Evolutionary conservation across 192 early-diverging fungal species (phyloP), one percentile per base, ranked within the genome.

Genomic region (Coemansia sp.): DNA sequence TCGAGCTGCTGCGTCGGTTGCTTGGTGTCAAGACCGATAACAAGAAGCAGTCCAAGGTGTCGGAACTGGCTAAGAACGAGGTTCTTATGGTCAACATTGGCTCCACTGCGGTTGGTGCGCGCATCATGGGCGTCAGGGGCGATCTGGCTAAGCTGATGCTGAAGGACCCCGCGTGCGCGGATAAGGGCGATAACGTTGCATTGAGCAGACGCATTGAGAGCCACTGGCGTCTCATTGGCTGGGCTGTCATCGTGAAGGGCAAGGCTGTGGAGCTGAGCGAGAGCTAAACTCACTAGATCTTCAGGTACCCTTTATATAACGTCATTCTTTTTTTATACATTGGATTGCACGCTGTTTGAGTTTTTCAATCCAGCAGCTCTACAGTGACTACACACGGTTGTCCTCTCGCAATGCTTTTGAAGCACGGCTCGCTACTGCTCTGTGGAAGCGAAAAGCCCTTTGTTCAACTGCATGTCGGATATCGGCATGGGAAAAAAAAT

Each of bases 181-280:
- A 99, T 74, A 85, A 91, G 28, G 92, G 90, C 58, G 96, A 98
- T 70, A 98, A 95, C 85, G 93, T 99, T 66, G 95, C 97, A 2
- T 78, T 98, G 41, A 94, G 92, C 59, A 60, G 97, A 76, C 89
- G 95, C 83, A 97, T 98, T 75, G 95, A 96, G 68, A 92, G 93
- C 83, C 93, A 96, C 83, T 99, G 97, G 97, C 92, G 94, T 80
- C 85, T 99, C 70, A 97, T 99, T 77, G 97, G 97, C 66, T 99
- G 97, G 97, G 97, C 96, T 64, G 92, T 87, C 64, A 96, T 98
- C 77, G 92, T 89, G 73, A 88, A 90, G 61, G 95, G 96, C 70
- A 83, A 69, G 72, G 47, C 70, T 20, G 55, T 75, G 20, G 73
- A 71, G 55, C 50, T 74, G 38, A 48, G 65, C 23, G 52, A 70